phyloP scores from a whole-genome alignment of 1,139 yeast genomes.

The Yamadazyma friedrichii region DNA sequence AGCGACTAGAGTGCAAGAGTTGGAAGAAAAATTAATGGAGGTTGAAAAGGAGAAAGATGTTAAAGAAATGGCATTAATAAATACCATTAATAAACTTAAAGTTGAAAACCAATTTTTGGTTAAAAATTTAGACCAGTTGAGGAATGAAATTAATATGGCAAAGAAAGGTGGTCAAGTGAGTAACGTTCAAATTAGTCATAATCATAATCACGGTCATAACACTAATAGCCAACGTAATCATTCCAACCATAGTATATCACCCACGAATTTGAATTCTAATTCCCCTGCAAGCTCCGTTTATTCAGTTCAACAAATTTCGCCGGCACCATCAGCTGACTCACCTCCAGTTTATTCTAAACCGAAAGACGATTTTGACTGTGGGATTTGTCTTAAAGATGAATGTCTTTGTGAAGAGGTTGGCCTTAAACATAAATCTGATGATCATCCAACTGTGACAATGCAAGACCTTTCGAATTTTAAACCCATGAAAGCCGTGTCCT shows the following conservation, averaged over 20 bases:
- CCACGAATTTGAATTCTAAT: constrained; percentile 13
- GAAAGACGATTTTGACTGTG: constrained; percentile 47
- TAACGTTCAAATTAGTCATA: background rate
- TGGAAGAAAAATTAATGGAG: constrained; percentile 50
- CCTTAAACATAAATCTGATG: constrained; percentile 27
- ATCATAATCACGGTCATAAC: background rate
- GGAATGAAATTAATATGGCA: constrained; percentile 21
- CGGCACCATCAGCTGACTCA: constrained; percentile 55
- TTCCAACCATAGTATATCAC: constrained; percentile 9
- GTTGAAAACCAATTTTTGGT: constrained; percentile 38
- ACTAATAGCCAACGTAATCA: background rate
- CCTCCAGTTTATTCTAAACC: constrained; percentile 25
- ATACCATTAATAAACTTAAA: constrained; percentile 43
- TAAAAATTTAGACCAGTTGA: constrained; percentile 38
- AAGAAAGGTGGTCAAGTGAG: constrained; percentile 10
- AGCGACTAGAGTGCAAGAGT: constrained; percentile 59
- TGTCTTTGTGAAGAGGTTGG: constrained; percentile 73
- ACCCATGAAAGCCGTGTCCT: constrained; percentile 63
- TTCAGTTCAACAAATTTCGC: constrained; percentile 49
- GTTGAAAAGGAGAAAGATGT: constrained; percentile 65
- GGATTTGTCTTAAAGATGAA: constrained; percentile 66
- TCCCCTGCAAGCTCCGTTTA: constrained; percentile 36
- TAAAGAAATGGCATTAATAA: constrained; percentile 59
- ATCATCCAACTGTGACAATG: background rate
- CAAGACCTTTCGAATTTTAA: constrained; percentile 34